A percentile compares a stretch with the other conserved stretches of the same genome.
These are phyloP conservation scores for Fraxinus anomala DNA, from an alignment of 257 asterid genomes.

Conservation along the genomic window DNA sequence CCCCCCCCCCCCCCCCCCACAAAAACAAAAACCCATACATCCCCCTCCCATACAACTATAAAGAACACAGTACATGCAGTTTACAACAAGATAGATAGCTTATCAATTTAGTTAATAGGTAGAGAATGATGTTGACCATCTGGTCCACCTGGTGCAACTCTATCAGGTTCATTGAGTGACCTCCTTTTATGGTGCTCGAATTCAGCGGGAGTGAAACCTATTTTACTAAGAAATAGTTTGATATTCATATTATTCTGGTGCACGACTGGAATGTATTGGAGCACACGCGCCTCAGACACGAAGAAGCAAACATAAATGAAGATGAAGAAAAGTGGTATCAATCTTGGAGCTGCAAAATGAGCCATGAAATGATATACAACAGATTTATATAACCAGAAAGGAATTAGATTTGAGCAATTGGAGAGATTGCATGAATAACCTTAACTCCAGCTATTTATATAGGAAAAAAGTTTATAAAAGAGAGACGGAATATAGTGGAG, in stretches of 20 bases:
- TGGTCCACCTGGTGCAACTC: constrained; percentile 49
- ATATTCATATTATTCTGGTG: constrained; percentile 6
- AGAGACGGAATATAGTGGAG: constrained; percentile 37
- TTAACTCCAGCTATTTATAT: constrained; percentile 32
- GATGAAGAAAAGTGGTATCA: constrained; percentile 5
- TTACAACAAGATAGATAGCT: too few relatives aligned
- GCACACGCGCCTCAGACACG: constrained; percentile 32
- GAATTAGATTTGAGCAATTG: neutral
- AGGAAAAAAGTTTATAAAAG: neutral
- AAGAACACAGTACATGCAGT: neutral
- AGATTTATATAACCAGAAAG: neutral
- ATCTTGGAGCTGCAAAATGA: constrained; percentile 1
- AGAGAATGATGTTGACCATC: constrained; percentile 46
- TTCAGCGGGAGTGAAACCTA: constrained; percentile 35
- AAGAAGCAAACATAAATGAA: neutral
- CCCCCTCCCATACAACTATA: neutral
- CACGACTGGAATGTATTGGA: neutral
- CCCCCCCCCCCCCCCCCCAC: too few relatives aligned
- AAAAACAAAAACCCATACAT: neutral
- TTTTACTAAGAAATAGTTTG: constrained; percentile 29
- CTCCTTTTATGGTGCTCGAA: constrained; percentile 36
- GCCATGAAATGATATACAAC: constrained; percentile 31
- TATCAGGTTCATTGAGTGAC: constrained; percentile 26
- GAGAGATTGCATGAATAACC: constrained; percentile 26
- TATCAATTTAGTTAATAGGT: neutral